Evolutionary conservation across 1,284 basidiomycete genomes (phyloP), one percentile per base, ranked within the genome.

Genomic region (Fomitopsis pinicola): DNA sequence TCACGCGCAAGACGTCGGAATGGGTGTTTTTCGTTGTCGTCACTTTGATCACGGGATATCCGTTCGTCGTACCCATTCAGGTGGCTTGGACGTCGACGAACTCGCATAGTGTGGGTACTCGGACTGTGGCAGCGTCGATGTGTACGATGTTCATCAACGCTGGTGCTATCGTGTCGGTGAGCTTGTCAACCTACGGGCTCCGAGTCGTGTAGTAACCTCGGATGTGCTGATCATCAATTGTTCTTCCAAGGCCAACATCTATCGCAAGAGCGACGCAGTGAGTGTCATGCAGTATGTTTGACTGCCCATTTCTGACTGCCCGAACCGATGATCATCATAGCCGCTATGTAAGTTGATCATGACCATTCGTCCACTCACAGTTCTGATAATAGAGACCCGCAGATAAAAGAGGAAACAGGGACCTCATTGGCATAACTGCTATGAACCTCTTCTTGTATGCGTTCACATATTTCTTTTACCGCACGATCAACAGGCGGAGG

Each of bases 61-160:
- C 60, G 17, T 79, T 76, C 59, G 70, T 78, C 5, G 75, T 78
- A 54, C 76, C 78, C 1, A 73, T 80, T 1, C 77, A 86, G 67
- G 84, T 87, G 0, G 85, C 82, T 0, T 87, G 85, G 85, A 77
- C 80, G 1, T 87, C 84, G 7, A 77, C 84, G 54, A 87, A 87
- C 69, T 86, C 85, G 5, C 78, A 78, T 65, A 80, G 82, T 59
- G 85, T 87, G 2, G 74, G 81, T 42, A 84, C 80, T 67, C 79
- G 84, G 50, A 85, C 85, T 4, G 74, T 86, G 5, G 85, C 83
- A n/a, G 84, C 84, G 9, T 77, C 74, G 0, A 71, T 85, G 48
- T 87, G 87, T 69, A 87, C 86, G 61, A 86, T 88, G 80, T 85
- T 82, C 67, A 83, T 86, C 10, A 84, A 86, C 68, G 79, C 80